phyloP scores from a whole-genome alignment of 305 asterid genomes.

The Fraxinus ornus region DNA sequence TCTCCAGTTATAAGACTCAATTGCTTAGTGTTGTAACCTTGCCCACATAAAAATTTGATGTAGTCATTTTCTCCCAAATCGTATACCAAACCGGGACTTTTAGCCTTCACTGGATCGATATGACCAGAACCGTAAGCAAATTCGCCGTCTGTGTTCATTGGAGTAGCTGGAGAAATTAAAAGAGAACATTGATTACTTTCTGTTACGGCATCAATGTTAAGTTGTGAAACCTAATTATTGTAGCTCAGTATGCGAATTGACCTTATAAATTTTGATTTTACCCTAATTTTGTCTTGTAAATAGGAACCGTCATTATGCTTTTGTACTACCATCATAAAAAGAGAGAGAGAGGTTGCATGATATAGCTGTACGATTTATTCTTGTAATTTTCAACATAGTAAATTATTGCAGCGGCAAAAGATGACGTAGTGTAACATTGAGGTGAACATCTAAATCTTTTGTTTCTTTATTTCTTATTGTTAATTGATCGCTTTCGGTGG shows the following conservation, averaged over 20 bases:
- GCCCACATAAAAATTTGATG: constrained; percentile 59
- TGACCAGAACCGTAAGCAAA: constrained; percentile 41
- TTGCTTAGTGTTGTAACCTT: constrained; percentile 46
- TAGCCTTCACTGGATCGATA: constrained; percentile 42
- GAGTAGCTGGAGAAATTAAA: background rate
- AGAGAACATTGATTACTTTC: background rate
- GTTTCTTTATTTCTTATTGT: too few relatives aligned
- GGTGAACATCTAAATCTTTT: background rate
- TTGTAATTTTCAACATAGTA: too few relatives aligned
- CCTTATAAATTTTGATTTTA: too few relatives aligned
- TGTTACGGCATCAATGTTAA: background rate
- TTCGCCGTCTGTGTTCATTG: constrained; percentile 26
- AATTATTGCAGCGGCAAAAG: background rate
- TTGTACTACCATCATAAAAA: background rate
- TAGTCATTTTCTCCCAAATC: constrained; percentile 47
- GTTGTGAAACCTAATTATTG: background rate
- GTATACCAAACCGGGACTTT: constrained; percentile 41
- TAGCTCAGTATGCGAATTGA: background rate
- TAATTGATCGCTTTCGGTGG: background rate
- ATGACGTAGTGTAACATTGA: background rate
- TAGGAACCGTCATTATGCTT: background rate
- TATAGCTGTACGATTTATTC: background rate
- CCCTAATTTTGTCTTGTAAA: background rate
- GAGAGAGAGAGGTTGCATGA: too few relatives aligned
- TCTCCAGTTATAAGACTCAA: constrained; percentile 49